A percentile compares a stretch with the other conserved stretches of the same genome.
Evolutionary conservation across 1,139 yeast genomes (phyloP).

Genomic region (Kodamaea plutei): DNA sequence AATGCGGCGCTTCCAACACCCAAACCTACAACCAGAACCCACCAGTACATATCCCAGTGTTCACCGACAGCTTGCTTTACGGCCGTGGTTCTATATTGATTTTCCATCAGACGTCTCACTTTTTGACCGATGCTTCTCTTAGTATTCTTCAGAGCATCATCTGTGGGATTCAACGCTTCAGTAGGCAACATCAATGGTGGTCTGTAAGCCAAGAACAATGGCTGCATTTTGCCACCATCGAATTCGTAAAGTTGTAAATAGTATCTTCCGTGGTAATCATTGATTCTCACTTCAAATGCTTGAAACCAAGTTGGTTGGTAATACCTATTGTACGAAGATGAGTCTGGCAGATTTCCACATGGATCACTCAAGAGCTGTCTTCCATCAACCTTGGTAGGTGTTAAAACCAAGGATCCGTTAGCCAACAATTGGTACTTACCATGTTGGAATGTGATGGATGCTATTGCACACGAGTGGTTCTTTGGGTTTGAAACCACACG

Average conservation of each 20-base stretch:
- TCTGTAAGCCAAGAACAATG: slow-evolving; percentile 82
- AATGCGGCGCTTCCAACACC: slow-evolving; percentile 20
- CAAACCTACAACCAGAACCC: slow-evolving; percentile 32
- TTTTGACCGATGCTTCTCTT: slow-evolving; percentile 39
- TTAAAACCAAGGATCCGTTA: slow-evolving; percentile 66
- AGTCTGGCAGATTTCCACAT: slow-evolving; percentile 51
- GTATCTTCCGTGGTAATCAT: slow-evolving; percentile 79
- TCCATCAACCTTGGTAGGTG: slow-evolving; percentile 85
- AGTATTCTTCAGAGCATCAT: slow-evolving; percentile 27
- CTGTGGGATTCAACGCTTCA: slow-evolving; percentile 81
- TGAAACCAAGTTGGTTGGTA: slow-evolving; percentile 60
- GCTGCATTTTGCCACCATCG: slow-evolving; percentile 82
- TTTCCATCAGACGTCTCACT: slow-evolving; percentile 72
- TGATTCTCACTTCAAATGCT: slow-evolving; percentile 57
- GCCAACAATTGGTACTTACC: slow-evolving; percentile 64
- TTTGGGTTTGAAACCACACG: slow-evolving; percentile 68
- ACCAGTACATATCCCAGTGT: slow-evolving; percentile 44
- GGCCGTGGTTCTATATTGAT: slow-evolving; percentile 77
- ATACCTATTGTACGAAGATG: slow-evolving; percentile 67
- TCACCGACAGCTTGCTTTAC: slow-evolving; percentile 42
- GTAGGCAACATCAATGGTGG: slow-evolving; percentile 98
- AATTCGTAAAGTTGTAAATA: slow-evolving; percentile 70
- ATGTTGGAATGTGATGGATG: slow-evolving; percentile 81
- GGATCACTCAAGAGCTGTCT: slow-evolving; percentile 89
- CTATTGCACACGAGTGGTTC: slow-evolving; percentile 79